phyloP scores from a whole-genome alignment of 345 rosid species.

The Chamaenerion angustifolium region DNA sequence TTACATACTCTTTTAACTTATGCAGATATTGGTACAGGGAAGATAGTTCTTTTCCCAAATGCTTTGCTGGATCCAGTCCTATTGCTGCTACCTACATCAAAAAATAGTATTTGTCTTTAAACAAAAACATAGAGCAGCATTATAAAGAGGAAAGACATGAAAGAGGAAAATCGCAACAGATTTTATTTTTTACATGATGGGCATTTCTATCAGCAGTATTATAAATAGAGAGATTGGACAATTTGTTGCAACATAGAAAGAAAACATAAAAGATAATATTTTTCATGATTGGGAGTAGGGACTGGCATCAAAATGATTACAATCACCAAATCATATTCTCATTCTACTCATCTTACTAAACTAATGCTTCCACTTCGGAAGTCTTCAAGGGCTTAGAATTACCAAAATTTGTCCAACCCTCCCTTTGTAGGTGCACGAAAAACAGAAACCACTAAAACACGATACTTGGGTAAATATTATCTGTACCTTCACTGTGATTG shows the following conservation, averaged over 20 bases:
- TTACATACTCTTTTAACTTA: conserved; percentile 73
- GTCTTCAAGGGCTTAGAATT: too few species aligned
- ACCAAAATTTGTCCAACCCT: too few species aligned
- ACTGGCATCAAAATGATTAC: too few species aligned
- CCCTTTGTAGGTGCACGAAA: too few species aligned
- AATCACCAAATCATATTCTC: too few species aligned
- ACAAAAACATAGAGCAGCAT: background rate
- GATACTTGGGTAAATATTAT: background rate
- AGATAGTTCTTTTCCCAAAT: conserved; percentile 78
- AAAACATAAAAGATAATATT: too few species aligned
- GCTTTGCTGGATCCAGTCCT: conserved; percentile 82
- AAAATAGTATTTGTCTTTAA: background rate
- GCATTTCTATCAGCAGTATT: too few species aligned
- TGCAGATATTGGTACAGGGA: conserved; percentile 55
- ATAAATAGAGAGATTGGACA: too few species aligned
- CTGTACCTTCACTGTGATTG: conserved; percentile 73
- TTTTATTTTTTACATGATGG: background rate
- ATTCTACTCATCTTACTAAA: too few species aligned
- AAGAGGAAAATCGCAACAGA: background rate
- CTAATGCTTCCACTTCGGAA: too few species aligned
- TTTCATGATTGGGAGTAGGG: too few species aligned
- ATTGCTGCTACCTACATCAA: conserved; percentile 70
- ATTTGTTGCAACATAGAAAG: too few species aligned
- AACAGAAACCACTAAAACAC: background rate
- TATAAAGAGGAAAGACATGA: background rate